Evolutionary conservation across 2,329 filamentous ascomycete genomes (phyloP), one percentile per base, ranked within the genome.

Genomic region (Paecilomyces dactylethromorphus): DNA sequence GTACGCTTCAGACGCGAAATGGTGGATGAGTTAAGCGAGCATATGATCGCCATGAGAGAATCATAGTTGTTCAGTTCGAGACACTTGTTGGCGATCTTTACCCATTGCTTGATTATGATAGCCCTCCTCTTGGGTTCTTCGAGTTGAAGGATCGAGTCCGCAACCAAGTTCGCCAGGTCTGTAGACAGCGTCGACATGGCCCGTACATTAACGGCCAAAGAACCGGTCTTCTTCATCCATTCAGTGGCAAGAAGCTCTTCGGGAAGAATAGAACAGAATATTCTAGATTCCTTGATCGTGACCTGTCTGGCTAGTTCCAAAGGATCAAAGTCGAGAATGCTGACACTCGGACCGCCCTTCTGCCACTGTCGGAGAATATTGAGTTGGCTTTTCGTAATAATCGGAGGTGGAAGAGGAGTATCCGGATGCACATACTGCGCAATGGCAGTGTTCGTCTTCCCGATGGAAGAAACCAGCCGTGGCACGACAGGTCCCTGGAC

Each of bases 11-110:
- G 80, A 21, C 94, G 90, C 57, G 87, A 86, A 65, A 99, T 93
- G 67, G 92, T 93, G 15, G 92, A 96, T 59, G 90, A 92, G 75
- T 96, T 96, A 54, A 99, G 78, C 10, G 90, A 92, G 79, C 92
- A 97, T 68, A 96, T 91, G 66, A 99, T 96, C 7, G 94, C 92
- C 92, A 97, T 97, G 11, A 99, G 79, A 0, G 91, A 91, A 70
- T 99, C 93, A 67, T 97, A 99, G 77, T 99, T 99, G 78, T 94
- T 89, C 26, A 97, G 82, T 68, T 94, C 90, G 4, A 95, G 80
- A 64, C 91, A 96, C 67, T 90, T 90, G 66, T 89, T 84, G 0
- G 91, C 91, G 65, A 97, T 87, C 80, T 97, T 99, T 72, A 97
- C 90, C 94, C 94, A 99, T 67, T 97, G 92, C 79, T 99, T 97